These are phyloP conservation scores for Mycena amicta DNA, from an alignment of 768 basidiomycete species.

Conservation along the genomic window DNA sequence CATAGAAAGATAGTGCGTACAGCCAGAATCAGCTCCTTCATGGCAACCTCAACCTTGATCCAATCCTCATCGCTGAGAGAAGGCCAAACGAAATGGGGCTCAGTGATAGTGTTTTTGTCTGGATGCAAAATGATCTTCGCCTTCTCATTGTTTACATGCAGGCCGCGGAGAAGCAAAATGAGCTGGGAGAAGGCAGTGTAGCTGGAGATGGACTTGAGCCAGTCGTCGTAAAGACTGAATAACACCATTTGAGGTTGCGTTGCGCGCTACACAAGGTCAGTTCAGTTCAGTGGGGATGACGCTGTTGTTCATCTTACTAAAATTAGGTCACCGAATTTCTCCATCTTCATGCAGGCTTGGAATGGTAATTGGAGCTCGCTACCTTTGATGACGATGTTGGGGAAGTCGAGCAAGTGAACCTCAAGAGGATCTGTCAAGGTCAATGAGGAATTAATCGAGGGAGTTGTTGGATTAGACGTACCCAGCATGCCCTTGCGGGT, in stretches of 20 bases:
- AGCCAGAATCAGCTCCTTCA: constrained; percentile 95
- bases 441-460: constrained; percentile 1
- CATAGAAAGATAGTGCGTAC: constrained; percentile 40
- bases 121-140: constrained; percentile 98
- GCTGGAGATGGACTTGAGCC: constrained; percentile 98
- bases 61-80: constrained; percentile 91
- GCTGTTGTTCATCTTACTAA: constrained; percentile 46
- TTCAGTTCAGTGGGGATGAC: constrained; percentile 7
- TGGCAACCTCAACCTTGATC: constrained; percentile 98
- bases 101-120: constrained; percentile 95
- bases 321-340: constrained; percentile 99
- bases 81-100: constrained; percentile 98
- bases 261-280: constrained; percentile 60
- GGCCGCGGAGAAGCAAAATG: constrained; percentile 90
- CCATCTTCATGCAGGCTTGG: constrained; percentile 99
- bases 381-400: constrained; percentile 99
- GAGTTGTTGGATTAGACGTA: constrained; percentile 34
- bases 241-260: constrained; percentile 99
- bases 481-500: constrained; percentile 99
- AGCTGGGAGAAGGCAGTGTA: constrained; percentile 99
- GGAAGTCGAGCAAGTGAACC: constrained; percentile 99
- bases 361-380: constrained; percentile 97
- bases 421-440: constrained; percentile 78
- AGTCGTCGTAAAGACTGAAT: constrained; percentile 98
- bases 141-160: constrained; percentile 99